Conservation (phyloP, 805 yeast genomes). For the Myxozyma nipponensis region DNA sequence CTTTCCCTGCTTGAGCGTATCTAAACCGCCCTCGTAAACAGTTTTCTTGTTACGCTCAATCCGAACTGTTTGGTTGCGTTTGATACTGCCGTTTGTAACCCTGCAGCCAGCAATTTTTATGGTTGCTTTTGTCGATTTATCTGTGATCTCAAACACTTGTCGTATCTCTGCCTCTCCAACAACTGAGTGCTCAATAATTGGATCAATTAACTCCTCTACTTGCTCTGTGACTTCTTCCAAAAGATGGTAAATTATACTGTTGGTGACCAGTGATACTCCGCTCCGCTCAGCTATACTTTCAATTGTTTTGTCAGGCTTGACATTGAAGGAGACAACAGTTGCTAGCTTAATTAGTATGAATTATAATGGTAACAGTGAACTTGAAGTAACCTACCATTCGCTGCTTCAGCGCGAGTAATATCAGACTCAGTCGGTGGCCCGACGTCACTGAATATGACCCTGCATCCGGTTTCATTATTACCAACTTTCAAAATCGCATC, state of each 20-base stretch:
- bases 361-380: constrained; percentile 49
- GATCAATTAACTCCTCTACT: constrained; percentile 57
- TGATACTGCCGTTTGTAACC: constrained; percentile 64
- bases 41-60: constrained; percentile 52
- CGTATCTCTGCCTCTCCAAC: constrained; percentile 65
- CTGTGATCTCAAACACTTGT: constrained; percentile 66
- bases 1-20: constrained; percentile 74
- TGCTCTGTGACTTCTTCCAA: constrained; percentile 75
- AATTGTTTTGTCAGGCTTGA: constrained; percentile 62
- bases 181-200: constrained; percentile 62
- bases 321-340: constrained; percentile 71
- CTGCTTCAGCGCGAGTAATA: constrained; percentile 60
- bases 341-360: constrained; percentile 57
- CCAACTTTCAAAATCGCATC: constrained; percentile 82
- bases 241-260: constrained; percentile 80
- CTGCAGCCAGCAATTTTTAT: constrained; percentile 83
- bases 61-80: constrained; percentile 54
- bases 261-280: constrained; percentile 57
- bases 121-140: constrained; percentile 42
- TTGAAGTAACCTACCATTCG: constrained; percentile 39
- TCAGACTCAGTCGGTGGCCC: constrained; percentile 72
- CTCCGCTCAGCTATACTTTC: constrained; percentile 52
- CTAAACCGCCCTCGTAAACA: constrained; percentile 55
- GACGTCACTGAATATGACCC: constrained; percentile 69
- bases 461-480: constrained; percentile 72